Conservation (phyloP, 805 yeast species). For the Candida golubevii region DNA sequence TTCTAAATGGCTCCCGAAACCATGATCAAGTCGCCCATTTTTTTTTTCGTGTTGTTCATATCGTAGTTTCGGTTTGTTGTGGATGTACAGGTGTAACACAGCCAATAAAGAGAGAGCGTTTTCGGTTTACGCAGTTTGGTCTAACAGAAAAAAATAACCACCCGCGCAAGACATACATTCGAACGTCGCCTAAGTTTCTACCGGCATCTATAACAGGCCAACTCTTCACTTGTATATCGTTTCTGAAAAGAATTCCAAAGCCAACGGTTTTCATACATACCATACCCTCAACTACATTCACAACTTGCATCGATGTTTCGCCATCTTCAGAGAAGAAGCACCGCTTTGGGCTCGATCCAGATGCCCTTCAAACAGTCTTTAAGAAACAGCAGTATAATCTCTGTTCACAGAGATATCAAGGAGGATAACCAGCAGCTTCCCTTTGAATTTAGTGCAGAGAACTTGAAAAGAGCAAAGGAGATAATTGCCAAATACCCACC, state of each 20-base stretch:
- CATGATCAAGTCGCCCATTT: no score
- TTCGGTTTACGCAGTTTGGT: conserved; percentile 14
- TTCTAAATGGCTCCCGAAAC: no score
- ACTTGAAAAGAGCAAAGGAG: conserved; percentile 62
- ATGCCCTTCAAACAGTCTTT: conserved; percentile 11
- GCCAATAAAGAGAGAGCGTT: conserved; percentile 16
- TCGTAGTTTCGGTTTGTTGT: no score
- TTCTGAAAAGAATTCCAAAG: neutral
- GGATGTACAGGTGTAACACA: conserved; percentile 13
- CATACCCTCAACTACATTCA: neutral
- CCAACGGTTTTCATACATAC: neutral
- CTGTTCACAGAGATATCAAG: conserved; percentile 71
- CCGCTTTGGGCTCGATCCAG: conserved; percentile 11
- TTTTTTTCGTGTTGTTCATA: no score
- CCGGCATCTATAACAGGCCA: neutral
- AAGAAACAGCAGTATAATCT: conserved; percentile 38
- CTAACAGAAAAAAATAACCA: neutral
- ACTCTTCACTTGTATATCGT: neutral
- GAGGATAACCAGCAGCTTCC: conserved; percentile 64
- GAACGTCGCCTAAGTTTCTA: neutral
- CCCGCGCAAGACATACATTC: no score
- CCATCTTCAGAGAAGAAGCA: conserved; percentile 13
- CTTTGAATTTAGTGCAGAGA: conserved; percentile 68
- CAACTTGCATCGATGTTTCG: conserved; percentile 21
- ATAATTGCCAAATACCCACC: conserved; percentile 78